These are phyloP conservation scores for Acanthamoeba royreba DNA, from an alignment of 208 protist genomes.

Conservation along the genomic window DNA sequence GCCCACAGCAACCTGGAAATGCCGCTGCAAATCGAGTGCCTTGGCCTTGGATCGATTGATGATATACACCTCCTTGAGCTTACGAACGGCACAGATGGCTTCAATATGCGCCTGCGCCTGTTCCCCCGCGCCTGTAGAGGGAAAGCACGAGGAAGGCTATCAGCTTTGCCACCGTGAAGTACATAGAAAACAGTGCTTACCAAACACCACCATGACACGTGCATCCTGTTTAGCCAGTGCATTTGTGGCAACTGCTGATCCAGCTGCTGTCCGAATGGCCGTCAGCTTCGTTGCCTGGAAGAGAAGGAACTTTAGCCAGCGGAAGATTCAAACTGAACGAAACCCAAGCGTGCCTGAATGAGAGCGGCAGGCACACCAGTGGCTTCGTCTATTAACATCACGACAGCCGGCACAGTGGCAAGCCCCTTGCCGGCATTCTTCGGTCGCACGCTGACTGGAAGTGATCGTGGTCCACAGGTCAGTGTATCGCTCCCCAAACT, in stretches of 20 bases:
- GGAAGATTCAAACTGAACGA: background rate
- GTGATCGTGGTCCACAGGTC: background rate
- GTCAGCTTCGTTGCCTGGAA: slow-evolving; percentile 53
- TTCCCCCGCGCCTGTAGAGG: background rate
- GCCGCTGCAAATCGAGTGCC: background rate
- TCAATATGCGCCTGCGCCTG: slow-evolving; percentile 16
- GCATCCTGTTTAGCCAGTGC: background rate
- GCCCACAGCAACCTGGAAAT: background rate
- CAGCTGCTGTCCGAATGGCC: slow-evolving; percentile 54
- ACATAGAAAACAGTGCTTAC: slow-evolving; percentile 19
- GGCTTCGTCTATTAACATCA: slow-evolving; percentile 47
- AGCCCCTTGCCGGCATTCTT: slow-evolving; percentile 7
- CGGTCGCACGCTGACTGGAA: slow-evolving; percentile 5
- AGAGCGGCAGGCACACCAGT: slow-evolving; percentile 39
- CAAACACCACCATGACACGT: slow-evolving; percentile 51
- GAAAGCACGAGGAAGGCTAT: background rate
- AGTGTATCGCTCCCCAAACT: background rate
- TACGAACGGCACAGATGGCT: slow-evolving; percentile 16
- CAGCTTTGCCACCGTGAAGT: too few relatives aligned
- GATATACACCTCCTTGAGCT: background rate
- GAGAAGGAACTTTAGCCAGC: background rate
- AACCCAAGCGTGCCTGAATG: background rate
- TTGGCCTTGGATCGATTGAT: background rate
- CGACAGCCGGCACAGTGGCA: slow-evolving; percentile 51
- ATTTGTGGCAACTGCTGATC: slow-evolving; percentile 15